Evolutionary conservation across 768 basidiomycete genomes (phyloP).

Genomic region (Lyophyllum semitale): DNA sequence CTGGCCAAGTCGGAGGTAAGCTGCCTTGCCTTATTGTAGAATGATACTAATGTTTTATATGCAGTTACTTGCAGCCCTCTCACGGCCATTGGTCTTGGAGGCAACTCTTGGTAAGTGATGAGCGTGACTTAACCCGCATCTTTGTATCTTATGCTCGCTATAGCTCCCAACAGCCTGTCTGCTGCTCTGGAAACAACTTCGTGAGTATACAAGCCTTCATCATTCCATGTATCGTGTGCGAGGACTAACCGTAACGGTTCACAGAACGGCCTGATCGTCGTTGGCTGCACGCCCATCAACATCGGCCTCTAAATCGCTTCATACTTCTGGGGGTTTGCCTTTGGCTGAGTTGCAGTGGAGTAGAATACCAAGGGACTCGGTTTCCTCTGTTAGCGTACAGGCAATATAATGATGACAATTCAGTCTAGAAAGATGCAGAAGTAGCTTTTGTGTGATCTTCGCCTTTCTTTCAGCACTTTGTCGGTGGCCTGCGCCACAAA

Average conservation of each 20-base stretch:
- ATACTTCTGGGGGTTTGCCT: not conserved
- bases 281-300: constrained; percentile 12
- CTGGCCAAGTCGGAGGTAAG: constrained; percentile 17
- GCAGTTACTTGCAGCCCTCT: constrained; percentile 15
- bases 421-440: no score
- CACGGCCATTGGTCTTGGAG: constrained; percentile 9
- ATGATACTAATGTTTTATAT: not conserved
- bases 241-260: not conserved
- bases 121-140: not conserved
- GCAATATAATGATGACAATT: no score
- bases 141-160: not conserved
- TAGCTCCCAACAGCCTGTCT: constrained; percentile 18
- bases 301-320: not conserved
- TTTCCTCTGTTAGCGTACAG: no score
- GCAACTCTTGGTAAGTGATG: constrained; percentile 13
- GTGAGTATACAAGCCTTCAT: constrained; percentile 13
- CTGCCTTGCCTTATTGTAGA: no score
- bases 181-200: constrained; percentile 18
- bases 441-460: no score
- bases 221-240: not conserved
- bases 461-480: no score
- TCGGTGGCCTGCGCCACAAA: no score
- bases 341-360: no score
- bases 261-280: constrained; percentile 8
- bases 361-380: no score